Conservation (phyloP, 768 basidiomycete species). For the Pisolithus orientalis region DNA sequence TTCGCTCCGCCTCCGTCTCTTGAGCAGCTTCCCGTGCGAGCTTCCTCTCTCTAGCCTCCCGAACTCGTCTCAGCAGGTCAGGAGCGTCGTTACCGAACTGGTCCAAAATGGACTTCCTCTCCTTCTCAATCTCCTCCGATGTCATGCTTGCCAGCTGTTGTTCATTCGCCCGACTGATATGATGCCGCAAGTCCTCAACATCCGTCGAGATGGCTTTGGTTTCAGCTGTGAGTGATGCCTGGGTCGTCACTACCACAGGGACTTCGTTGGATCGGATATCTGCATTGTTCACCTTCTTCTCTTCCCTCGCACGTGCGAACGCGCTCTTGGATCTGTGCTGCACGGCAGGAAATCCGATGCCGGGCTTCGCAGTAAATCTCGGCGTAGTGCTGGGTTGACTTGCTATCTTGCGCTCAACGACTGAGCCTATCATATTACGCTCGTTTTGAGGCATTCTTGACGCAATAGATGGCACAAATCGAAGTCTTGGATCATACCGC, state of each 20-base stretch:
- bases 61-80: constrained; percentile 43
- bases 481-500: no score
- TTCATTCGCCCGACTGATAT: constrained; percentile 64
- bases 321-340: constrained; percentile 61
- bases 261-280: constrained; percentile 7
- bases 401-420: constrained; percentile 36
- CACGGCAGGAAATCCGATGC: constrained; percentile 56
- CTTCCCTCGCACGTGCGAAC: constrained; percentile 46
- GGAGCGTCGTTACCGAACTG: constrained; percentile 64
- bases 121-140: constrained; percentile 61
- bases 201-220: constrained; percentile 15
- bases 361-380: constrained; percentile 13
- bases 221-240: neutral
- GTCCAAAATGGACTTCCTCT: constrained; percentile 59
- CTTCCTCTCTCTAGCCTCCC: constrained; percentile 2
- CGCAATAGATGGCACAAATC: neutral
- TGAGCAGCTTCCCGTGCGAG: neutral
- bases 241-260: constrained; percentile 24
- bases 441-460: constrained; percentile 19
- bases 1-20: neutral
- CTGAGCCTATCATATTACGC: constrained; percentile 36
- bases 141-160: constrained; percentile 60
- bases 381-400: constrained; percentile 17
- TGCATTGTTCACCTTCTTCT: constrained; percentile 17
- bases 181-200: constrained; percentile 43